phyloP scores from a whole-genome alignment of 1,284 basidiomycete genomes.

The Filobasidium uniguttulatum region DNA sequence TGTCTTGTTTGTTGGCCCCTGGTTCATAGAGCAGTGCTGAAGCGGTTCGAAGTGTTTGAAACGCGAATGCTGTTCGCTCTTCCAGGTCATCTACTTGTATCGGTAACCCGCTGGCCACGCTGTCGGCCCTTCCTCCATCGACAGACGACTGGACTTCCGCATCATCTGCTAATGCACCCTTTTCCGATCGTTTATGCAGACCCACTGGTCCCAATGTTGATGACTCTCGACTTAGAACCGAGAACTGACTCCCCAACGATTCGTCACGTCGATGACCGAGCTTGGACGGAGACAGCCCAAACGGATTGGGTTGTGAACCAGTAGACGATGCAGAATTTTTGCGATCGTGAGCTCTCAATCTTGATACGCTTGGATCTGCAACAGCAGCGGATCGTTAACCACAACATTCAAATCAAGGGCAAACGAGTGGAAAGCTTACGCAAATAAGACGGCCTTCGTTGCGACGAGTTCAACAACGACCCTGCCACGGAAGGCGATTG shows the following conservation, averaged over 20 bases:
- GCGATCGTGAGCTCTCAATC: slow-evolving; percentile 50
- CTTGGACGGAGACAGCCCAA: slow-evolving; percentile 16
- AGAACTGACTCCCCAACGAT: slow-evolving; percentile 45
- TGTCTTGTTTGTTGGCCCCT: background rate
- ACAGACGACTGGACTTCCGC: background rate
- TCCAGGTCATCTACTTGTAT: background rate
- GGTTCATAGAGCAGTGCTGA: background rate
- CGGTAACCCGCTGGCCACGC: background rate
- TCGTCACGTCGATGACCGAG: slow-evolving; percentile 31
- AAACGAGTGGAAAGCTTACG: slow-evolving; percentile 15
- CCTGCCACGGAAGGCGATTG: too few species aligned
- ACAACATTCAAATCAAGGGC: slow-evolving; percentile 30
- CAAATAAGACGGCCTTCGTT: slow-evolving; percentile 16
- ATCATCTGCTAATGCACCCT: background rate
- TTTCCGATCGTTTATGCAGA: slow-evolving; percentile 33
- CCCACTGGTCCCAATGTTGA: slow-evolving; percentile 41
- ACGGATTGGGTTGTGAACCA: slow-evolving; percentile 37
- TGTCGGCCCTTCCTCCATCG: background rate
- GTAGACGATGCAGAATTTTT: slow-evolving; percentile 41
- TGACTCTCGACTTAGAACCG: slow-evolving; percentile 53
- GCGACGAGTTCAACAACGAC: too few species aligned
- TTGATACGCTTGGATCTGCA: slow-evolving; percentile 64
- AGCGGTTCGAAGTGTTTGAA: background rate
- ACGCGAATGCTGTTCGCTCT: background rate
- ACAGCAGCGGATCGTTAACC: slow-evolving; percentile 40